Percentiles rank a stretch among this genome's conserved stretches.
Evolutionary conservation across 2,329 filamentous ascomycete genomes (phyloP).

Genomic region (Cercospora beticola): DNA sequence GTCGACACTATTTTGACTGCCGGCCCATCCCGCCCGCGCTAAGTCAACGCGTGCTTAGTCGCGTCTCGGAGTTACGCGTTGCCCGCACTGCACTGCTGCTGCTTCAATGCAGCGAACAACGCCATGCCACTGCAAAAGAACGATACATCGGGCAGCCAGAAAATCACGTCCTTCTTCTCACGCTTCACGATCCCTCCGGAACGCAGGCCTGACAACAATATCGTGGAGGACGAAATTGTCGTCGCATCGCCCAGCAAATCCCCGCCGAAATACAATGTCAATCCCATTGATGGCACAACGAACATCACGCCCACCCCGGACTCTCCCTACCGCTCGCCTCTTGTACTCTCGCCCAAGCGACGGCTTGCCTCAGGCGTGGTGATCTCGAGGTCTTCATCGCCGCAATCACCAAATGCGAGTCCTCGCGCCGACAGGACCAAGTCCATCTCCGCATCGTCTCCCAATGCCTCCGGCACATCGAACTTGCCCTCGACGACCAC

Average conservation of each 20-base stretch:
- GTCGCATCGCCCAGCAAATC: conserved; percentile 24
- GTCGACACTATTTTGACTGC: background rate
- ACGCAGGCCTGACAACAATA: conserved; percentile 26
- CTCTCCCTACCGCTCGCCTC: conserved; percentile 17
- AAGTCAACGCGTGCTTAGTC: background rate
- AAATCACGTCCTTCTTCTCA: conserved; percentile 51
- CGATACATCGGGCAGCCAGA: conserved; percentile 9
- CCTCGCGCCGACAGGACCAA: background rate
- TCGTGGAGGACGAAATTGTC: conserved; percentile 31
- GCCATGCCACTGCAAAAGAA: conserved; percentile 14
- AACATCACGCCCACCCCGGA: conserved; percentile 21
- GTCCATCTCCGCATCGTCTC: background rate
- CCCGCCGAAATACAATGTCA: conserved; percentile 14
- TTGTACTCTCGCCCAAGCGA: conserved; percentile 11
- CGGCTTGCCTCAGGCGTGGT: conserved; percentile 14
- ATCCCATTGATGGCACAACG: conserved; percentile 14
- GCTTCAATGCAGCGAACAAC: background rate
- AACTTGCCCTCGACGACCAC: conserved; percentile 7
- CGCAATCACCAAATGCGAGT: conserved; percentile 3
- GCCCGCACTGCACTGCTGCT: background rate
- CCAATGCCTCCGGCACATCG: background rate
- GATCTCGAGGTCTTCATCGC: conserved; percentile 6
- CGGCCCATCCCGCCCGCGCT: background rate
- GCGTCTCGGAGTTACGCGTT: background rate
- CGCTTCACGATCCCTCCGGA: conserved; percentile 37